phyloP scores from a whole-genome alignment of 2,329 filamentous ascomycete species.

The Neonectria magnoliae region DNA sequence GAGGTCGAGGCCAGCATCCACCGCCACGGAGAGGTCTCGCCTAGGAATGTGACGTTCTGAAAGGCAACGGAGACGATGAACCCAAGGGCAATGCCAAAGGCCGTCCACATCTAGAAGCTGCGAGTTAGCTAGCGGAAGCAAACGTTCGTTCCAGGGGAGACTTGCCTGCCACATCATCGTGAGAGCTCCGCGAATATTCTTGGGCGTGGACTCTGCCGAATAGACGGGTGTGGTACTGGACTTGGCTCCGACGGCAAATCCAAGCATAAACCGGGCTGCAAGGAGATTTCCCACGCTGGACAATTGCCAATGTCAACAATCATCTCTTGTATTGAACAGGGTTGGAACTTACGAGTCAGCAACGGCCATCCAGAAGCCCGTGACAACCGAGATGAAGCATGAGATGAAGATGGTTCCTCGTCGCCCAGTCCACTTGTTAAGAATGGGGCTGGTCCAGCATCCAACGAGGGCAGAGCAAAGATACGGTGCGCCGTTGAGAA shows the following conservation, averaged over 20 bases:
- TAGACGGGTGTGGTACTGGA: slow-evolving; percentile 62
- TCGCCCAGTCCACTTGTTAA: slow-evolving; percentile 68
- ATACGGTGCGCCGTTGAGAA: background rate
- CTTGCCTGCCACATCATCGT: slow-evolving; percentile 64
- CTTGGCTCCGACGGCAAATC: slow-evolving; percentile 68
- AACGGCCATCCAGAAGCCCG: slow-evolving; percentile 69
- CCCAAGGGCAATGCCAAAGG: background rate
- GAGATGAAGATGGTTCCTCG: slow-evolving; percentile 72
- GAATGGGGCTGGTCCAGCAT: slow-evolving; percentile 69
- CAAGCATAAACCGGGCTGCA: slow-evolving; percentile 53
- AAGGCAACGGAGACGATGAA: slow-evolving; percentile 37
- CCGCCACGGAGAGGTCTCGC: slow-evolving; percentile 68
- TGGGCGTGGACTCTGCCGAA: slow-evolving; percentile 62
- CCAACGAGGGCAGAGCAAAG: slow-evolving; percentile 27
- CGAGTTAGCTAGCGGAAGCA: background rate
- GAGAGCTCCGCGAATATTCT: slow-evolving; percentile 62
- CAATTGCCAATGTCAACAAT: background rate
- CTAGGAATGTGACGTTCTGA: background rate
- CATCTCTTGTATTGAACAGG: background rate
- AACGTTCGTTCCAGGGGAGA: too few relatives aligned
- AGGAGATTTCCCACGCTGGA: background rate
- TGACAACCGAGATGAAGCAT: slow-evolving; percentile 69
- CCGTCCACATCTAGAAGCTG: background rate
- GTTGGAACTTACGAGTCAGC: slow-evolving; percentile 61
- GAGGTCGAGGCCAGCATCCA: slow-evolving; percentile 72